Conservation (phyloP, 768 basidiomycete species). For the Rhizopogon vesiculosus region DNA sequence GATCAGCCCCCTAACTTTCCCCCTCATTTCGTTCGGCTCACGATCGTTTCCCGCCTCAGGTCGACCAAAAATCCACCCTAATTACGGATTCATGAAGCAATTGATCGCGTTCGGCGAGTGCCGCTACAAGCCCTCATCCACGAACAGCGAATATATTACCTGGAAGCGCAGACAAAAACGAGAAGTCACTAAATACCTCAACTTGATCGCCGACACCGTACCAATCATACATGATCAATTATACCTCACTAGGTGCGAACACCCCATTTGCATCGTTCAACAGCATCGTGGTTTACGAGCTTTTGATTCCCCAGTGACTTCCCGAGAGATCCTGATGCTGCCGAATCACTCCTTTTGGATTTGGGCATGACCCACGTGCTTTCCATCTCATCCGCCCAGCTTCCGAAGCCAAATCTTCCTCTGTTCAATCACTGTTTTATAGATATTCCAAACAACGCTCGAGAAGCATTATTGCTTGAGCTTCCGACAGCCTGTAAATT, state of each 20-base stretch:
- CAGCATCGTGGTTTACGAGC: background rate
- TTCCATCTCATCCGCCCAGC: constrained; percentile 49
- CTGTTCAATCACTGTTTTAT: constrained; percentile 37
- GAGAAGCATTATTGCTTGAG: constrained; percentile 38
- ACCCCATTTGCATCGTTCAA: background rate
- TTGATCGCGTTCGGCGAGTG: constrained; percentile 51
- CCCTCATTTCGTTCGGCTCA: constrained; percentile 4
- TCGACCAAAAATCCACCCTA: constrained; percentile 34
- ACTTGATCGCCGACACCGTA: constrained; percentile 47
- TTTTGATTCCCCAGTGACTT: constrained; percentile 40
- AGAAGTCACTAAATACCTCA: constrained; percentile 49
- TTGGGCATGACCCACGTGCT: constrained; percentile 50
- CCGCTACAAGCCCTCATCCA: constrained; percentile 37
- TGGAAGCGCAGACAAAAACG: constrained; percentile 56
- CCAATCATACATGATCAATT: constrained; percentile 44
- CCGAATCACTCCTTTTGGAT: constrained; percentile 45
- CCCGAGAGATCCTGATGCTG: constrained; percentile 47
- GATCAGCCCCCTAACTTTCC: constrained; percentile 6
- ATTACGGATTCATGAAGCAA: constrained; percentile 54
- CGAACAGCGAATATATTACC: constrained; percentile 42
- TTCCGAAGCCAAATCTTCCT: constrained; percentile 27
- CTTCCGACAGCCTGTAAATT: constrained; percentile 44
- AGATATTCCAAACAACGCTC: constrained; percentile 32
- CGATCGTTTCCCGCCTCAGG: constrained; percentile 19
- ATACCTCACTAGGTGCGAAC: constrained; percentile 43